These are phyloP conservation scores for Mrakia gelida DNA, from an alignment of 768 basidiomycete genomes.

Conservation along the genomic window DNA sequence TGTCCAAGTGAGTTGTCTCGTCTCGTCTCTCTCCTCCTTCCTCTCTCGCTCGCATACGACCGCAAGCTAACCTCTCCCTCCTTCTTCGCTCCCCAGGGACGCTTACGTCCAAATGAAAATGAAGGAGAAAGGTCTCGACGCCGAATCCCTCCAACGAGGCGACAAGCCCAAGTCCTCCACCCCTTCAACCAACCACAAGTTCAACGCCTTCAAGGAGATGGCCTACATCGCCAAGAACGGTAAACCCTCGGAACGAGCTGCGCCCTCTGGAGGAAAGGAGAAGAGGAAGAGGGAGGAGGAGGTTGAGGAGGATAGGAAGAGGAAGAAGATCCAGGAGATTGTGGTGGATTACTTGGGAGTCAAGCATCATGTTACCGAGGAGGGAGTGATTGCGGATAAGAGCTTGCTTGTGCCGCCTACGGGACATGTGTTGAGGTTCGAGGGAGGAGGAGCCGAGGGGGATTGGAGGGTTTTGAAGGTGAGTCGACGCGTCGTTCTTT, in stretches of 20 bases:
- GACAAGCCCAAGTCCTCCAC: slow-evolving; percentile 13
- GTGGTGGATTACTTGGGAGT: slow-evolving; percentile 42
- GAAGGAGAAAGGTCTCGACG: slow-evolving; percentile 76
- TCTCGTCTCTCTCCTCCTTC: not conserved
- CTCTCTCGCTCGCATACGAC: not conserved
- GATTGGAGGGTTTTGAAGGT: slow-evolving; percentile 47
- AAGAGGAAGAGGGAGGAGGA: slow-evolving; percentile 35
- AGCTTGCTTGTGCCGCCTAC: slow-evolving; percentile 38
- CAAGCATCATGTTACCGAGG: slow-evolving; percentile 38
- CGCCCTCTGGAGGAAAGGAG: slow-evolving; percentile 37
- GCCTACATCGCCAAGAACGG: slow-evolving; percentile 38
- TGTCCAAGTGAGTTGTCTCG: slow-evolving; percentile 70
- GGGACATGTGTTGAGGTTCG: slow-evolving; percentile 42
- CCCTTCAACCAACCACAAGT: slow-evolving; percentile 34
- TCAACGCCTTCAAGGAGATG: slow-evolving; percentile 46
- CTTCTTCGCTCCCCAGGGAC: slow-evolving; percentile 50
- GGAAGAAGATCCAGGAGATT: slow-evolving; percentile 36
- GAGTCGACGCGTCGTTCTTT: slow-evolving; percentile 23
- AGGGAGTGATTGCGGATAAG: slow-evolving; percentile 40
- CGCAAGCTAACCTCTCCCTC: not conserved
- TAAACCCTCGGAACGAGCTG: slow-evolving; percentile 36
- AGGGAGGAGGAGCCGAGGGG: slow-evolving; percentile 39
- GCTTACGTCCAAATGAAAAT: slow-evolving; percentile 94
- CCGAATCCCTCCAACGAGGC: slow-evolving; percentile 35
- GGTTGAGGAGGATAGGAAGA: slow-evolving; percentile 38